Evolutionary conservation across 73 alveolate genomes (phyloP).

Genomic region (Paramecium sexaurelia): DNA sequence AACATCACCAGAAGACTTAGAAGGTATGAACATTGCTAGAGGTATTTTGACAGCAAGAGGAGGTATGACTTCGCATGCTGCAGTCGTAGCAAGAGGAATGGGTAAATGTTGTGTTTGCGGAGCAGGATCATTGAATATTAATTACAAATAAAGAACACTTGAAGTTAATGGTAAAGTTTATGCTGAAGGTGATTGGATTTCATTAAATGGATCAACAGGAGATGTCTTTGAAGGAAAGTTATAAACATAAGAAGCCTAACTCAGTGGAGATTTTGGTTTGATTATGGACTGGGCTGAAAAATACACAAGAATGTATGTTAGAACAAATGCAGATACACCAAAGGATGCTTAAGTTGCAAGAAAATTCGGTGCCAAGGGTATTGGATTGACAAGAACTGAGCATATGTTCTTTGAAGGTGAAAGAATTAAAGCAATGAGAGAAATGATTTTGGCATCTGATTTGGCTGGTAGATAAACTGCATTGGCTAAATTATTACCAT

Average conservation of each 20-base stretch:
- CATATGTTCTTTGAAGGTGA: conserved; percentile 84
- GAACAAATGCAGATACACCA: conserved; percentile 86
- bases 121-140: conserved; percentile 69
- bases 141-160: conserved; percentile 64
- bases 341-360: conserved; percentile 81
- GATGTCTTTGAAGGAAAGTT: conserved; percentile 77
- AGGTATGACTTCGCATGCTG: conserved; percentile 90
- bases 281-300: conserved; percentile 82
- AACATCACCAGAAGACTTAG: conserved; percentile 84
- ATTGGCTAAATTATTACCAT: conserved; percentile 70
- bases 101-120: conserved; percentile 84
- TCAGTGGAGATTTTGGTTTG: conserved; percentile 73
- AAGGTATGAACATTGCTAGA: conserved; percentile 79
- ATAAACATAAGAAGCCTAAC: conserved; percentile 73
- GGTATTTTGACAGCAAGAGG: conserved; percentile 82
- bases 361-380: conserved; percentile 85
- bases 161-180: conserved; percentile 62
- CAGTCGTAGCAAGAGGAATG: conserved; percentile 88
- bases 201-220: conserved; percentile 83
- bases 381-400: conserved; percentile 86
- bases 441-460: conserved; percentile 77
- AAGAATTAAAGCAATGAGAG: conserved; percentile 80
- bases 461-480: conserved; percentile 69
- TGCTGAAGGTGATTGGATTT: conserved; percentile 80
- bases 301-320: conserved; percentile 76